Evolutionary conservation across 176 grass and related monocot genomes (phyloP).

Genomic region (Eleusine indica): DNA sequence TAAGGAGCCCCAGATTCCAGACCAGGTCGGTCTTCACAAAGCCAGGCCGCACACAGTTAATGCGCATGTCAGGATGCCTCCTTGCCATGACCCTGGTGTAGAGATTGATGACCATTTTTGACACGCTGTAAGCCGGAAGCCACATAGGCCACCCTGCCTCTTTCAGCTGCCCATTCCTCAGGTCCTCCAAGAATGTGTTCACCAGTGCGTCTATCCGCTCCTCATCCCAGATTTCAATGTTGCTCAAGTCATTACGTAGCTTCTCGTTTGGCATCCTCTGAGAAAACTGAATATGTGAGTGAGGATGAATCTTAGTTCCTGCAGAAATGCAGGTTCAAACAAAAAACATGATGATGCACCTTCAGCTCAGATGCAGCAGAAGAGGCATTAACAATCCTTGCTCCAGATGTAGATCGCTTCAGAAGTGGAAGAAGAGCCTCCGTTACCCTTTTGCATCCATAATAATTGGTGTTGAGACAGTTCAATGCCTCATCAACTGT

Average conservation of each 20-base stretch:
- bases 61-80: conserved; percentile 46
- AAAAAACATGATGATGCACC: conserved; percentile 1
- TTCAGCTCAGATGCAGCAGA: conserved; percentile 73
- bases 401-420: conserved; percentile 57
- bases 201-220: conserved; percentile 36
- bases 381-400: conserved; percentile 68
- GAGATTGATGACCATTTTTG: conserved; percentile 65
- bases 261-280: conserved; percentile 72
- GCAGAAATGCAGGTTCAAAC: neutral
- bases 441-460: conserved; percentile 67
- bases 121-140: conserved; percentile 72
- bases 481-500: conserved; percentile 51
- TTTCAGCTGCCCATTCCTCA: conserved; percentile 60
- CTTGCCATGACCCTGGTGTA: conserved; percentile 60
- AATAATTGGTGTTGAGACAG: conserved; percentile 58
- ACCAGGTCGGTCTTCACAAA: conserved; percentile 61
- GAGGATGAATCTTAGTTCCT: neutral
- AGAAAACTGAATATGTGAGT: neutral
- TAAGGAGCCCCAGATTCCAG: conserved; percentile 56
- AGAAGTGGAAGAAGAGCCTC: conserved; percentile 73
- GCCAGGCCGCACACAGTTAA: conserved; percentile 70
- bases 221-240: conserved; percentile 51
- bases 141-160: conserved; percentile 64
- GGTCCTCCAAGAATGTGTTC: conserved; percentile 58
- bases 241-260: conserved; percentile 44